Conservation (phyloP, 176 grass and related monocot species). For the Ananas comosus region DNA sequence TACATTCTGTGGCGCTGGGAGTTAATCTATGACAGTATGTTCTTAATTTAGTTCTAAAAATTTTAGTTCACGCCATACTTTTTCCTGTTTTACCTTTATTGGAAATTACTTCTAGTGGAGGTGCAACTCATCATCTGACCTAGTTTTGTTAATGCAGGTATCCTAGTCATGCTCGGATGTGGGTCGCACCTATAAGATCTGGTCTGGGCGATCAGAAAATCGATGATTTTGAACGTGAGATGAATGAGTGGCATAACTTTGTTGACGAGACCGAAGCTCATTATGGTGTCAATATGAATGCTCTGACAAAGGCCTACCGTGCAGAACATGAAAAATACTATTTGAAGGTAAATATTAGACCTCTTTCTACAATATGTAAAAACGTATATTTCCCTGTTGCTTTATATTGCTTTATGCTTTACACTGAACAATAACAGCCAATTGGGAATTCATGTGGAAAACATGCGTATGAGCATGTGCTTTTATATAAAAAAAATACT, state of each 20-base stretch:
- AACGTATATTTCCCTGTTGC: not conserved
- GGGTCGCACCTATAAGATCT: conserved; percentile 79
- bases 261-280: conserved; percentile 55
- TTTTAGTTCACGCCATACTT: too few species aligned
- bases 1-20: too few species aligned
- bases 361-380: not conserved
- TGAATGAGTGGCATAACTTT: conserved; percentile 80
- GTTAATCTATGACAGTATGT: too few species aligned
- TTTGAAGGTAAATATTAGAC: conserved; percentile 46
- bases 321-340: conserved; percentile 92
- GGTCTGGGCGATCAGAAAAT: conserved; percentile 66
- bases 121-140: conserved; percentile 9
- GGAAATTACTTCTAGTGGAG: not conserved
- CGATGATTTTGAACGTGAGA: conserved; percentile 62
- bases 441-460: too few species aligned
- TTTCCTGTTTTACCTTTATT: not conserved
- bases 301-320: conserved; percentile 68
- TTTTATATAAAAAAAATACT: too few species aligned
- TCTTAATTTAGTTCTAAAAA: too few species aligned
- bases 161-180: conserved; percentile 96
- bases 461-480: too few species aligned
- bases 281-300: conserved; percentile 97
- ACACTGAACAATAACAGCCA: too few species aligned
- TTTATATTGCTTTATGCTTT: conserved; percentile 1
- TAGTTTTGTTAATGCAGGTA: conserved; percentile 46